Evolutionary conservation across 2,329 filamentous ascomycete genomes (phyloP).

Genomic region (Phialophora macrospora): DNA sequence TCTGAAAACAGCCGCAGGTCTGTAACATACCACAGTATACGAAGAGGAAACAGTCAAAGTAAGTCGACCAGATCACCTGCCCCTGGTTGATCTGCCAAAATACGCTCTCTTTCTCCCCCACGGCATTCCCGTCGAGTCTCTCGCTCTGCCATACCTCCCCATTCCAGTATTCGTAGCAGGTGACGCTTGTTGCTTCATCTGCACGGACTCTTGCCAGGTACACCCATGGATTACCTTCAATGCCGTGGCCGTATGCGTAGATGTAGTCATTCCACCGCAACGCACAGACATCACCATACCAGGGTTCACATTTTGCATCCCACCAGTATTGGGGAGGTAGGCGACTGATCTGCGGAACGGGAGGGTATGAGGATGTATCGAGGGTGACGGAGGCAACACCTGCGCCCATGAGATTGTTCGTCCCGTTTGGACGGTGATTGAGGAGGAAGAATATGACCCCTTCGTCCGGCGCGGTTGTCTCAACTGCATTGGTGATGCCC

Average conservation of each 20-base stretch:
- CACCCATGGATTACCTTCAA: conserved; percentile 36
- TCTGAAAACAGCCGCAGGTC: not conserved
- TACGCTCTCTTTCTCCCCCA: conserved; percentile 38
- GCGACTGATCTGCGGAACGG: conserved; percentile 31
- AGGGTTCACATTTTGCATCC: conserved; percentile 38
- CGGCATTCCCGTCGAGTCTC: conserved; percentile 21
- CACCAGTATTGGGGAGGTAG: conserved; percentile 37
- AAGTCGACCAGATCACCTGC: conserved; percentile 39
- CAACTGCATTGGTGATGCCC: conserved; percentile 40
- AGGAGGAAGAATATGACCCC: conserved; percentile 40
- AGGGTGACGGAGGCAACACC: conserved; percentile 37
- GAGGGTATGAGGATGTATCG: conserved; percentile 30
- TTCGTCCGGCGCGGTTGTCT: conserved; percentile 27
- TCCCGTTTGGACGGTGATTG: conserved; percentile 39
- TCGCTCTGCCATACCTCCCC: conserved; percentile 36
- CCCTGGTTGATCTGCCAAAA: conserved; percentile 42
- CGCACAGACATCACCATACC: conserved; percentile 40
- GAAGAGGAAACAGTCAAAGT: conserved; percentile 38
- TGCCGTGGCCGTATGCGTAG: conserved; percentile 40
- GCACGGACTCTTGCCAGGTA: conserved; percentile 36
- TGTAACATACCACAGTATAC: conserved; percentile 37
- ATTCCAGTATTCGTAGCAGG: conserved; percentile 41
- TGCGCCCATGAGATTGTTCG: conserved; percentile 38
- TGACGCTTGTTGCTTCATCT: conserved; percentile 31
- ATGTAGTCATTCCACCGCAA: conserved; percentile 33